Evolutionary conservation across 495 filamentous ascomycete species (phyloP), one percentile per base, ranked within the genome.

Genomic region (Aspergillus hancockii): DNA sequence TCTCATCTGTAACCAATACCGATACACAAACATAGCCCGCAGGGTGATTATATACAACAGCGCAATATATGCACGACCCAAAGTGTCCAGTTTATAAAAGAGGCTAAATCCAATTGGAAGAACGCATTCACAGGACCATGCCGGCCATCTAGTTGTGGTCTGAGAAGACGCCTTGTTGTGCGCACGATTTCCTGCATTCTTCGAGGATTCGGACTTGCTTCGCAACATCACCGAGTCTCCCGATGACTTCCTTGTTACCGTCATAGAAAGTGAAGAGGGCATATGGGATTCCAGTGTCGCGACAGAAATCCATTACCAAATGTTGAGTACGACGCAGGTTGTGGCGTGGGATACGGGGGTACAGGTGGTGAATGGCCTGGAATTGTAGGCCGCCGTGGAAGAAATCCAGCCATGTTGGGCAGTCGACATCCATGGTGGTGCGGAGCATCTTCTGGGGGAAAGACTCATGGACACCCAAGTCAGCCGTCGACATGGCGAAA

Each of bases 381-480:
- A 97, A 98, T 71, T 98, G 94, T 67, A 98, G 76, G 36, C 94
- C 94, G 18, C 94, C 94, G 66, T 98, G 94, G 72, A 98, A 85
- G 71, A 95, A 98, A 67, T 98, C 94, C 18, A 98, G 80, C 94
- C 94, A 98, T 30, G 85, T 78, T 1, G 94, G 91, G 69, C 94
- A 98, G 69, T 97, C 93, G 18, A 98, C 89, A 60, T 98, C 94
- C 94, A 97, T 97, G 8, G 94, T 97, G 12, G 94, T 98, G 57
- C 94, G 84, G 51, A 98, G 81, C 94, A 97, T 97, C 73, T 89
- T 91, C 76, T 98, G 94, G 3, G 94, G 88, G 71, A 98, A 98
- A 14, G 89, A 93, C 75, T 98, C 94, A 55, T 86, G 78, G 4
- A 87, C 81, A 1, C 94, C 94, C 25, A 97, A 78, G 65, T 98